Conservation (phyloP, 495 filamentous ascomycete species). For the Daldinia bambusicola region DNA sequence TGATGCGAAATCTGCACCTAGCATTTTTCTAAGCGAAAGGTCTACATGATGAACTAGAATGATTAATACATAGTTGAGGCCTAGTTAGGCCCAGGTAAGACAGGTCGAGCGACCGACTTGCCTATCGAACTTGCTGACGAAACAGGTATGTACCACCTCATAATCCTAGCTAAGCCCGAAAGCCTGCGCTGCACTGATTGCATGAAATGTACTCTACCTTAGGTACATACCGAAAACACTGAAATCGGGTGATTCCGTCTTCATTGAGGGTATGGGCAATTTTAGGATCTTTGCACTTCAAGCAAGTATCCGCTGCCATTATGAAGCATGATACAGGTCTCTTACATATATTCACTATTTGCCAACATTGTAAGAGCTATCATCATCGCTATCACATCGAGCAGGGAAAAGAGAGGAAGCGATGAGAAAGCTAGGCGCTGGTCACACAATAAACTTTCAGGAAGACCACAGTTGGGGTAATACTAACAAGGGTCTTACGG, state of each 20-base stretch:
- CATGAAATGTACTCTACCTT: conserved; percentile 75
- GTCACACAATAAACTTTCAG: conserved; percentile 83
- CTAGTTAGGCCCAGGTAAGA: no score
- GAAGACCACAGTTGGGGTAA: conserved; percentile 78
- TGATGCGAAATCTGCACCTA: neutral
- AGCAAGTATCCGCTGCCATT: conserved; percentile 52
- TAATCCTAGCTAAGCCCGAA: neutral
- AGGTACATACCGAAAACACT: conserved; percentile 72
- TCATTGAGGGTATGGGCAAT: conserved; percentile 85
- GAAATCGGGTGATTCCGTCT: conserved; percentile 73
- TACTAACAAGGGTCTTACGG: conserved; percentile 73
- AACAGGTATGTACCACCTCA: no score
- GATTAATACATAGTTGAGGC: no score
- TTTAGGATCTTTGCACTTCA: conserved; percentile 81
- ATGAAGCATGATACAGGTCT: neutral
- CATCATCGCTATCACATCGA: conserved; percentile 84
- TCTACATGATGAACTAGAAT: neutral
- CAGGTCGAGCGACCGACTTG: no score
- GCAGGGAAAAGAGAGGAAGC: conserved; percentile 69
- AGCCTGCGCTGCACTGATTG: conserved; percentile 77
- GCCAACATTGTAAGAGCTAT: conserved; percentile 84
- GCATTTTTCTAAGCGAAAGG: neutral
- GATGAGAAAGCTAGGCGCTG: conserved; percentile 77
- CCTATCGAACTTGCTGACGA: no score
- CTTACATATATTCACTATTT: conserved; percentile 61